These are phyloP conservation scores for Triadica sebifera DNA, from an alignment of 345 rosid genomes.

Conservation along the genomic window DNA sequence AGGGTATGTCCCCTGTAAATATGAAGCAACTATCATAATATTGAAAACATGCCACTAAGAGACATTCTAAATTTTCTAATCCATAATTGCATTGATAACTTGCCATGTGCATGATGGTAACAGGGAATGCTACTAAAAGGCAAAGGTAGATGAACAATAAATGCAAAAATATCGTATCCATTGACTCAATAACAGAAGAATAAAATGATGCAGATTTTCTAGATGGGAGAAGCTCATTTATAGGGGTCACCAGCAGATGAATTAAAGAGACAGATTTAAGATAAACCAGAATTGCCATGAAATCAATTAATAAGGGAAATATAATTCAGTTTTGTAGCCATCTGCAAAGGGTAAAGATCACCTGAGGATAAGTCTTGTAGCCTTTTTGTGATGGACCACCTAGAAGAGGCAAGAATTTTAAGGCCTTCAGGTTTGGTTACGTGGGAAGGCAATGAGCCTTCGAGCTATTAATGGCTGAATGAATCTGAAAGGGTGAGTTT, in stretches of 20 bases:
- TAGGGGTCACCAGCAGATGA: background rate
- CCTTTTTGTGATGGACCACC: conserved; percentile 22
- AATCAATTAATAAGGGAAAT: background rate
- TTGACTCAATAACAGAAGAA: background rate
- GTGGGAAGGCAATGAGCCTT: background rate
- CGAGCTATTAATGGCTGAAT: background rate
- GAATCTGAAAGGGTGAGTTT: background rate
- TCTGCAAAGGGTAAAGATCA: background rate
- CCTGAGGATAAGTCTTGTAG: background rate
- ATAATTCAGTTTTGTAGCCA: background rate
- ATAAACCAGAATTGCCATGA: background rate
- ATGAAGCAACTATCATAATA: background rate
- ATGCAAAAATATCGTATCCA: conserved; percentile 16
- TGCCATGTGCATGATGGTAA: conserved; percentile 25
- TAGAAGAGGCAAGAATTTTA: conserved; percentile 7
- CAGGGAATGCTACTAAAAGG: conserved; percentile 3
- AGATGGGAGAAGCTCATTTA: no score
- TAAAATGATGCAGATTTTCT: background rate
- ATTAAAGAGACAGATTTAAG: conserved; percentile 2
- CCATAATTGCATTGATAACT: background rate
- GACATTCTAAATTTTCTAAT: background rate
- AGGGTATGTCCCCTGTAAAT: background rate
- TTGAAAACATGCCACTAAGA: conserved; percentile 1
- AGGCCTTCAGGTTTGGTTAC: conserved; percentile 1
- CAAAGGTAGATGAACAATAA: conserved; percentile 26